Base-by-base conservation (phyloP, 2,329 filamentous ascomycete species). In the Didymella lethalis region DNA sequence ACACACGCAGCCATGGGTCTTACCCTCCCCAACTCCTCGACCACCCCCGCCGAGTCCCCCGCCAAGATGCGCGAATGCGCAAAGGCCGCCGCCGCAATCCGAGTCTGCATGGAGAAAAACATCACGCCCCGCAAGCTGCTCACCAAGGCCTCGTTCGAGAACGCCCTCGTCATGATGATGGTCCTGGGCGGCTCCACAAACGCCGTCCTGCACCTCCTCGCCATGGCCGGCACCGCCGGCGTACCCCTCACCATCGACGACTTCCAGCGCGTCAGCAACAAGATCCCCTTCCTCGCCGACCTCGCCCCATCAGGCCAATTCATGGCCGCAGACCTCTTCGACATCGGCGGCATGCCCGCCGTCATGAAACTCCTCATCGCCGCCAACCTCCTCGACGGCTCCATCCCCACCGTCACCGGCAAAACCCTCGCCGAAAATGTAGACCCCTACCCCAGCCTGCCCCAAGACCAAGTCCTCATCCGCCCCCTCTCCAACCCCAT, bases 181-280 rank as follows among this genome's bases (percentile, higher is more conserved):
- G 89, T 91, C 2, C 84, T 97, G n/a, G 93, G 93, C 52, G 93
- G 93, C 52, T 92, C 88, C 49, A 97, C 93, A 54, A 97, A 97
- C 75, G 91, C 90, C 32, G 91, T 96, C 3, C 84, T 97, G 54
- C 93, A 97, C 76, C 89, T 96, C 73, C 86, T 97, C 47, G 93
- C 93, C 67, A 96, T 97, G 89, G 93, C 93, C 40, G 89, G 90
- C 72, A 91, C 91, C 0, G 93, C 92, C 34, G 90, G 88, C 63
- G 89, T 96, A 0, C 81, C 86, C 6, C 82, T 97, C 12, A 90
- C 88, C 0, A 81, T 97, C 34, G 91, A 95, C 74, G 93, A 97
- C 75, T 85, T 97, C 70, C 90, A 93, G 75, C 85, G 90, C 62
- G 89, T 93, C 41, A 91, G 88, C 72, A 85, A 94, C 79, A 90